A percentile compares a stretch with the other conserved stretches of the same genome.
Evolutionary conservation across 805 yeast species (phyloP).

Genomic region (Suhomyces pyralidae): DNA sequence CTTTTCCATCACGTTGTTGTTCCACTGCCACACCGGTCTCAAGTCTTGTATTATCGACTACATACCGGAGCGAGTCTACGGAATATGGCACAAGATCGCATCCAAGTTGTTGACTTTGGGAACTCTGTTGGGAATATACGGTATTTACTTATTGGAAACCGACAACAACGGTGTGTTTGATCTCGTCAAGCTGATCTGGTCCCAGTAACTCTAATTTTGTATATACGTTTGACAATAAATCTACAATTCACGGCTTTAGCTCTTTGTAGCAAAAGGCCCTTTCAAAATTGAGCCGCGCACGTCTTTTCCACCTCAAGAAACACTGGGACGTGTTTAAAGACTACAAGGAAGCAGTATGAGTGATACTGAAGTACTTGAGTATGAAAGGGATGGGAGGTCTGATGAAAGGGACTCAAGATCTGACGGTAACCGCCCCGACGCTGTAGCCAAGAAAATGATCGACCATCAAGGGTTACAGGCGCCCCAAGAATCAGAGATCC

Average conservation of each 20-base stretch:
- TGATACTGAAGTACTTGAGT: slow-evolving; percentile 14
- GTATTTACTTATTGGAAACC: slow-evolving; percentile 79
- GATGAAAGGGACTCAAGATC: slow-evolving; percentile 4
- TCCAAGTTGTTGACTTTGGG: slow-evolving; percentile 69
- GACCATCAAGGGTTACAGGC: slow-evolving; percentile 20
- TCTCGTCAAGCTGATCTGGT: slow-evolving; percentile 63
- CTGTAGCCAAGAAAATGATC: slow-evolving; percentile 1
- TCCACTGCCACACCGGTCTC: slow-evolving; percentile 84
- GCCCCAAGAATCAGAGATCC: slow-evolving; percentile 4
- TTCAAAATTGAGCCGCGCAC: neutral
- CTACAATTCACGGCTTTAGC: neutral
- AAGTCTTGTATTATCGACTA: slow-evolving; percentile 91
- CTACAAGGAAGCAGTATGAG: slow-evolving; percentile 9
- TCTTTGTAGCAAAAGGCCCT: neutral
- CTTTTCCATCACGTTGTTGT: slow-evolving; percentile 60
- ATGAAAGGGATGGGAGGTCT: slow-evolving; percentile 5
- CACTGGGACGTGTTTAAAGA: neutral
- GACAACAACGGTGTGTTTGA: slow-evolving; percentile 76
- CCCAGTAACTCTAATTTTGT: neutral
- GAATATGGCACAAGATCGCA: slow-evolving; percentile 68
- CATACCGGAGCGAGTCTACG: slow-evolving; percentile 83
- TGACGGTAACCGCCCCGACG: neutral
- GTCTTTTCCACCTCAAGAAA: neutral
- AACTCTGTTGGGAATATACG: slow-evolving; percentile 66
- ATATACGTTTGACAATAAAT: no score